Conservation (phyloP, 495 filamentous ascomycete species). For the Bryoglossum gracile region DNA sequence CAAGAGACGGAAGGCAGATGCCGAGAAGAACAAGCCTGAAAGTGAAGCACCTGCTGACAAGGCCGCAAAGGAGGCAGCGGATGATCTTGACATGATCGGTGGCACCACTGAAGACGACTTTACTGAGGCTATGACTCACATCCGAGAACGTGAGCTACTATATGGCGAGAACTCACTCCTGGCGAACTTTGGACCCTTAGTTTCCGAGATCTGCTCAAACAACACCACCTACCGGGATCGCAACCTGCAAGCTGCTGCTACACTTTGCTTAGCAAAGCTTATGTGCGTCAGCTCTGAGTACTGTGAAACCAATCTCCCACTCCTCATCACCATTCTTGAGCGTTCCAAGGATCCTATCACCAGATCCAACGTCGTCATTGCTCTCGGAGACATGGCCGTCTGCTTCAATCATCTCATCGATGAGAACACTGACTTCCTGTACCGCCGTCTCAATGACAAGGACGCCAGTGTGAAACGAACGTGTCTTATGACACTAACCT, state of each 20-base stretch:
- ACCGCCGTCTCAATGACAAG: slow-evolving; percentile 81
- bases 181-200: slow-evolving; percentile 82
- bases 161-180: slow-evolving; percentile 82
- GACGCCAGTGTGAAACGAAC: slow-evolving; percentile 91
- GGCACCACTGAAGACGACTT: slow-evolving; percentile 99
- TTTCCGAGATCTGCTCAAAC: slow-evolving; percentile 87
- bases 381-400: slow-evolving; percentile 96
- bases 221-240: slow-evolving; percentile 84
- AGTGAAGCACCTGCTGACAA: slow-evolving; percentile 39
- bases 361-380: slow-evolving; percentile 92
- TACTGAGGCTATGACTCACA: slow-evolving; percentile 89
- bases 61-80: slow-evolving; percentile 53
- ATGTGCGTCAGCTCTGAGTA: slow-evolving; percentile 97
- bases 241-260: slow-evolving; percentile 84
- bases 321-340: slow-evolving; percentile 97
- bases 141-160: slow-evolving; percentile 88
- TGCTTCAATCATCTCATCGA: slow-evolving; percentile 99
- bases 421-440: slow-evolving; percentile 97
- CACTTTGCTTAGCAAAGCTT: slow-evolving; percentile 93
- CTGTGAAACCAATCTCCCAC: slow-evolving; percentile 85
- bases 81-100: slow-evolving; percentile 93
- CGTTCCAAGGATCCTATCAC: slow-evolving; percentile 83
- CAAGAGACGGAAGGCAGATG: slow-evolving; percentile 90
- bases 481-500: slow-evolving; percentile 97
- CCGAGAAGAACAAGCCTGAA: slow-evolving; percentile 63